Evolutionary conservation across 2,329 filamentous ascomycete genomes (phyloP).

Genomic region (Sordariomycetes sp.): DNA sequence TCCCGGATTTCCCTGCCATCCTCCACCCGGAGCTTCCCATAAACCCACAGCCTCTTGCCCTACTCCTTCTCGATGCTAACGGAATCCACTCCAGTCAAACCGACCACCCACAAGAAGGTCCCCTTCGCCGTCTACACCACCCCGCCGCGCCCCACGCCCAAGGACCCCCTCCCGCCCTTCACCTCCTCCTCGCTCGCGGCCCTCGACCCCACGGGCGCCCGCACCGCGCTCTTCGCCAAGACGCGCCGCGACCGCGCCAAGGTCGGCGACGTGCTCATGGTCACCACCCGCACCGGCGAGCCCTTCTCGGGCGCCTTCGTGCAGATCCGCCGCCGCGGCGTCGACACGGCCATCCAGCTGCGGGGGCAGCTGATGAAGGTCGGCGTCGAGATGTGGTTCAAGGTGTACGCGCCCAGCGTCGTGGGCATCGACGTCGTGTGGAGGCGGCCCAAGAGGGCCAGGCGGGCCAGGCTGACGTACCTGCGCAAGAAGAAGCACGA

Average conservation of each 20-base stretch:
- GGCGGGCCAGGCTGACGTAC: slow-evolving; percentile 80
- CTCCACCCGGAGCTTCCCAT: background rate
- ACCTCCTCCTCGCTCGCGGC: slow-evolving; percentile 56
- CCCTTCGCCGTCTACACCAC: slow-evolving; percentile 11
- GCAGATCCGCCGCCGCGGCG: slow-evolving; percentile 75
- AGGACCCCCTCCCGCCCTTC: slow-evolving; percentile 57
- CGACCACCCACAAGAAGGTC: slow-evolving; percentile 5
- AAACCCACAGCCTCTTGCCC: background rate
- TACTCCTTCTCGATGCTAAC: background rate
- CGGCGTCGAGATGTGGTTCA: slow-evolving; percentile 95
- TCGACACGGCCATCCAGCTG: slow-evolving; percentile 80
- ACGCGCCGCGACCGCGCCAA: slow-evolving; percentile 69
- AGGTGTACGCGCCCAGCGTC: slow-evolving; percentile 84
- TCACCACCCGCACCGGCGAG: slow-evolving; percentile 70
- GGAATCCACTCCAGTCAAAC: background rate
- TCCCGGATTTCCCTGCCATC: background rate
- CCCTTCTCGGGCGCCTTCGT: slow-evolving; percentile 85
- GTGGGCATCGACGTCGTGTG: slow-evolving; percentile 90
- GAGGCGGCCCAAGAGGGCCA: slow-evolving; percentile 71
- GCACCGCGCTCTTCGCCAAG: slow-evolving; percentile 70
- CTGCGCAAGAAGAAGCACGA: slow-evolving; percentile 85
- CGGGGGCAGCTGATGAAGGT: slow-evolving; percentile 78
- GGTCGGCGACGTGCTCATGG: slow-evolving; percentile 83
- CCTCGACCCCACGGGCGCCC: slow-evolving; percentile 78
- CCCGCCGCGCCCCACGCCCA: slow-evolving; percentile 6